Evolutionary conservation across 176 grass and related monocot genomes (phyloP), one percentile per base, ranked within the genome.

Genomic region (Hordeum vulgare): DNA sequence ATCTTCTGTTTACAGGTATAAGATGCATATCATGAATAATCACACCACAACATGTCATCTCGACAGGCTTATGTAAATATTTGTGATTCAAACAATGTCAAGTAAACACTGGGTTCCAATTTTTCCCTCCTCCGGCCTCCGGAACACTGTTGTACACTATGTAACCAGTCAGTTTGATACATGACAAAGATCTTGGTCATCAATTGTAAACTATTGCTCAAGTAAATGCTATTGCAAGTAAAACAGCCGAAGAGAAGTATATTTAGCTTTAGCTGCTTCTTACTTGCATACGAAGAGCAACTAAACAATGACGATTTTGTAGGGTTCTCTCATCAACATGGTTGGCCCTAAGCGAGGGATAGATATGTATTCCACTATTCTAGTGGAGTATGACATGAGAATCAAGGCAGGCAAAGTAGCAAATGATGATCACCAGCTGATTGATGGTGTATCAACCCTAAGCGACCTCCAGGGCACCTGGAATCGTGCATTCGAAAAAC

Each of bases 311-410:
- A 53, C 26, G 6, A 45, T 82, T 82, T 45, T 82, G 36, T 33
- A 82, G 67, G 67, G 54, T 33, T 73, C 80, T 21, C 26, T 75
- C 45, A 75, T 75, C 17, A 31, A 75, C 44, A 75, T 76, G 42
- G 4, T 60, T 84, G 60, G 81, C 0, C 71, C 82, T 56, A 84
- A 76, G 71, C 13, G 71, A 39, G 82, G 81, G 31, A 84, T 84
- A 8, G 29, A 84, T 20, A 14, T 66, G 1, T 27, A 11, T 21
- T 2, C 4, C 23, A 13, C 21, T 54, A 35, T n/a, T 84, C 9
- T 84, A 13, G n/a, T 84, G 1, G 82, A 84, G 40, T 76, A 56
- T 56, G 71, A 66, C 42, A 54, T 65, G 59, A 75, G 59, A 40
- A 65, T 75, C 71, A 84, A 84, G 44, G 54, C 14, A n/a, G 23